Evolutionary conservation across 148 eudicot genomes (phyloP), one percentile per base, ranked within the genome.

Genomic region (Vaccinium corymbosum): DNA sequence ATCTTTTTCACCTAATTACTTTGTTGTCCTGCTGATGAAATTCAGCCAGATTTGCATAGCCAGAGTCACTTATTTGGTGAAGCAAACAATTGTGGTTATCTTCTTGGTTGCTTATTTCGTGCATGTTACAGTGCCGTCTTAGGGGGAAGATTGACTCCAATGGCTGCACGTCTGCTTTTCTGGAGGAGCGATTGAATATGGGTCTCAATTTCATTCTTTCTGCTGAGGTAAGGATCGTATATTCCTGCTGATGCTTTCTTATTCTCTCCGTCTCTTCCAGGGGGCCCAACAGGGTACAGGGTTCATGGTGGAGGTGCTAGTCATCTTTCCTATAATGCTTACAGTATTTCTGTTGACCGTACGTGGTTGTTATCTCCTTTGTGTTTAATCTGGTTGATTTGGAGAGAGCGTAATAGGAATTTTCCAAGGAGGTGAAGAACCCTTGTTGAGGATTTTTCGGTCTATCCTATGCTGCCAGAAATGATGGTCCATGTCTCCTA

Each of bases 71-170:
- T 66, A 10, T 17, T 17, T 6, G 7, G n/a, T 35, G 38, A 81
- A 79, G 25, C 27, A 16, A 61, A 48, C 71, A 20, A 3, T 68
- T 48, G 16, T 15, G 3, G 52, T 70, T 38, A 11, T 61, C 51
- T 11, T 81, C 76, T 10, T 48, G 4, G 20, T 48, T 48, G 35
- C 53, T 22, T 68, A 16, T 51, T 68, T 19, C 14, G 13, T 68
- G 61, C 27, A 62, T 7, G 66, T 83, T 86, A 84, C 92, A 95
- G 99, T 89, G 93, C 55, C 99, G 98, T 82, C 91, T 96, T 59
- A 90, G 99, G 86, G 99, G 99, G 56, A 96, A 96, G 90, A 85
- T 96, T 42, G 99, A 96, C 81, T 93, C 99, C 51, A 96, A 96
- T 85, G 99, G 99, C 19, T 89, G 92, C 76, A 90, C 89, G 25